Evolutionary conservation across 441 rosid species (phyloP).

Genomic region (Rhodomyrtus psidioides): DNA sequence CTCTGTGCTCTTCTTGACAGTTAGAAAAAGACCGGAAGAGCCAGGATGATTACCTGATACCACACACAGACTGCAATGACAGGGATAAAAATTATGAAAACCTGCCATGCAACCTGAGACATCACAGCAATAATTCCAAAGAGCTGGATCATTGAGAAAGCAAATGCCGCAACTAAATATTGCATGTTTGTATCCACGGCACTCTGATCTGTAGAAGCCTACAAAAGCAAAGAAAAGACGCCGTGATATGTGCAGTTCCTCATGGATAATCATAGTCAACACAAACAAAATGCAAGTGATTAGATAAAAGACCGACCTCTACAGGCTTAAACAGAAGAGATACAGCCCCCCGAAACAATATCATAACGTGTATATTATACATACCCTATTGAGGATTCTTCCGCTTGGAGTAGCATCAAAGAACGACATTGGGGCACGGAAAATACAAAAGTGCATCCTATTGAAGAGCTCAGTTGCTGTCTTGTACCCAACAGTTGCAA

Average conservation of each 20-base stretch:
- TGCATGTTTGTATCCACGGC: conserved; percentile 55
- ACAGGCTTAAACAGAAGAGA: neutral
- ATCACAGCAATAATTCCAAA: conserved; percentile 74
- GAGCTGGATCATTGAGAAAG: conserved; percentile 49
- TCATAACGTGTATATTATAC: neutral
- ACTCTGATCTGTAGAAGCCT: conserved; percentile 93
- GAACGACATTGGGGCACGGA: conserved; percentile 94
- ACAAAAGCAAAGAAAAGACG: neutral
- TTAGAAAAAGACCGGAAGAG: neutral
- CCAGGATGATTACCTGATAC: conserved; percentile 57
- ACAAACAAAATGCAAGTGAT: neutral
- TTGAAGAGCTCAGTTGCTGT: conserved; percentile 81
- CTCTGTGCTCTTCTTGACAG: neutral
- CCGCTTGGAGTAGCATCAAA: conserved; percentile 93
- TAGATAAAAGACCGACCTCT: neutral
- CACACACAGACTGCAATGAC: conserved; percentile 59
- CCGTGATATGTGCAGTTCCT: neutral
- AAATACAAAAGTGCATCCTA: conserved; percentile 75
- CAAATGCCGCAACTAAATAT: conserved; percentile 33
- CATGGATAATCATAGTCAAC: neutral
- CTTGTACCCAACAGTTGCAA: conserved; percentile 59
- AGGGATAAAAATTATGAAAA: conserved; percentile 71
- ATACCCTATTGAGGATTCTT: conserved; percentile 79
- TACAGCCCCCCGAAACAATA: neutral
- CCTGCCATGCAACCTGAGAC: conserved; percentile 90